Conservation (phyloP, 2,329 filamentous ascomycete genomes). For the Epichloe bromicola region DNA sequence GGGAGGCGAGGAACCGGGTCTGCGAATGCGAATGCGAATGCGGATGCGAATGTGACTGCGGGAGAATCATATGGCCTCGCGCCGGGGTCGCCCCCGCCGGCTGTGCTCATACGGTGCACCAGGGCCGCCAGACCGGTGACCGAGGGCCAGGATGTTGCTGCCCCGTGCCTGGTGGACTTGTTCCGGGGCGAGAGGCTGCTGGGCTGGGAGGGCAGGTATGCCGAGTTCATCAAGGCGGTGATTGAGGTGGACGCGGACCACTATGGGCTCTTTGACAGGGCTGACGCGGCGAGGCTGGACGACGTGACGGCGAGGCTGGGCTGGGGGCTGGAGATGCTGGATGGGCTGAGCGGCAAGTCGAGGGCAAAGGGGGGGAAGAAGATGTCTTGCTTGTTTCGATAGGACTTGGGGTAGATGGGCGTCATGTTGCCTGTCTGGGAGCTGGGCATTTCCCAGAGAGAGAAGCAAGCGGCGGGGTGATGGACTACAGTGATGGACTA, state of each 20-base stretch:
- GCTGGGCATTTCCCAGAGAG: too few relatives aligned
- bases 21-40: neutral
- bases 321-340: slow-evolving; percentile 6
- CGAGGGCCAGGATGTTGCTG: neutral
- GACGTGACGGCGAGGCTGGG: slow-evolving; percentile 7
- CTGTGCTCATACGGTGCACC: slow-evolving; percentile 13
- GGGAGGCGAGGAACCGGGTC: neutral
- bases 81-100: slow-evolving; percentile 11
- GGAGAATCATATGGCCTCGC: neutral
- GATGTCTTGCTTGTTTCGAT: neutral
- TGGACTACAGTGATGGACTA: too few relatives aligned
- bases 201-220: slow-evolving; percentile 16
- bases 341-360: neutral
- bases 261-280: slow-evolving; percentile 15
- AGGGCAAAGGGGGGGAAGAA: neutral
- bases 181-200: slow-evolving; percentile 14
- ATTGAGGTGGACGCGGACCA: slow-evolving; percentile 16
- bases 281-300: slow-evolving; percentile 3
- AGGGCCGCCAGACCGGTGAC: slow-evolving; percentile 1
- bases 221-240: slow-evolving; percentile 16
- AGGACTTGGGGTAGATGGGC: neutral
- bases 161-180: slow-evolving; percentile 13
- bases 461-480: too few relatives aligned
- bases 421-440: too few relatives aligned
- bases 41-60: neutral